Base-by-base conservation (phyloP, 2,329 filamentous ascomycete genomes). In the Samsoniella hepiali region DNA sequence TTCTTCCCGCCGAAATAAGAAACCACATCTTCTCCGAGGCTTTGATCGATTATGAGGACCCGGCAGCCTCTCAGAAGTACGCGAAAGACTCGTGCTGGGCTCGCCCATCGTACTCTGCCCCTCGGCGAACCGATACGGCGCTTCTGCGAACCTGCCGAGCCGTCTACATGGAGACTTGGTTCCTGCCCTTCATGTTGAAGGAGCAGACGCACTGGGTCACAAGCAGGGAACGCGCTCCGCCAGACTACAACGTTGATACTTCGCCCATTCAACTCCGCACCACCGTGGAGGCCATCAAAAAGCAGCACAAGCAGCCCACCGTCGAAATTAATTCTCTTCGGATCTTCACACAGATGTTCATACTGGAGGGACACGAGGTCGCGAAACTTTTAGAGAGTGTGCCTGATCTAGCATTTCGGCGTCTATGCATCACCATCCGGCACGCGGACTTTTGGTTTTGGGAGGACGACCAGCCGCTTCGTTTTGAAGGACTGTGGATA, bases 391-490 rank as follows among this genome's bases (percentile, higher is more conserved):
- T 80, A 0, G 17, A 29, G 0, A 69, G 69, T 49, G 67, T 65
- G 0, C 42, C 66, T 7, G 61, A 69, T 13, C 73, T 81, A 38
- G 64, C 68, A 7, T 78, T 79, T 0, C 71, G 69, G 1, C 67
- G 64, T 2, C 58, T 83, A 1, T 79, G 75, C 0, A 67, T 84
- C 11, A 83, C 80, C 0, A 74, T 84, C 8, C 76, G 81, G 0
- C 81, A 83, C 63, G 75, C 79, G 2, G 81, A 83, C 65, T 82
- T 79, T 73, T 82, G 78, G 78, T 70, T 57, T 22, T 81, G 79
- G 79, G 77, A 81, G 66, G 0, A 56, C 0, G 73, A 80, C 58
- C 49, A 67, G 4, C 71, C 71, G 2, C 69, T 82, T 6, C 64
- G 66, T 5, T 75, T 82, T 34, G 67, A 72, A 1, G 72, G 70